Evolutionary conservation across 2,329 filamentous ascomycete genomes (phyloP), one percentile per base, ranked within the genome.

Genomic region (Ophiosphaerella narmari): DNA sequence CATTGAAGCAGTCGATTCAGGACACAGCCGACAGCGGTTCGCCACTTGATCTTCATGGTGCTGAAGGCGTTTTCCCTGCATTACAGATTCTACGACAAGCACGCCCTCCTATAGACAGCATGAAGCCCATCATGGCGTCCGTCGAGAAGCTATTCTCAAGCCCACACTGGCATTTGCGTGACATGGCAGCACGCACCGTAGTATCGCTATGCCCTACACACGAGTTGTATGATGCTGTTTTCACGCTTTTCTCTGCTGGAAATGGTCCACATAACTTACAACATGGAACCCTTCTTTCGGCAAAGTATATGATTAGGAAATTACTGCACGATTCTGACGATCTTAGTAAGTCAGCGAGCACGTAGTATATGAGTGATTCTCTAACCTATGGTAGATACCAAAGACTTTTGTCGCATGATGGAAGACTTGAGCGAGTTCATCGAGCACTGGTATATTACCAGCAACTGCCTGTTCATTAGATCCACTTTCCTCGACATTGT

Each of bases 81-180:
- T 76, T 95, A n/a, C 89, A 93, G 60, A 88, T 95, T 32, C 80
- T 94, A 42, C 84, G 89, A 41, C 82, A 89, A 44, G 86, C 87
- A 9, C 83, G 85, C 0, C 85, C 89, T 1, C 88, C 89, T 0
- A 78, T 82, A 21, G 68, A 78, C 2, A 73, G 83, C 50, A 77
- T 81, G 1, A 73, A 77, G 1, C 77, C 82, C 39, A 81, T 91
- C 5, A 80, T 83, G 59, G 62, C 71, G 3, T 78, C 82, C 39
- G 84, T 93, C 7, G 71, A 80, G 6, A 78, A 77, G 36, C 86
- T 92, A 46, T 78, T 91, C 3, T 81, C 78, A 9, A 91, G 86
- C 54, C 81, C 81, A 0, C 82, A 90, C 14, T 94, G 90, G 90
- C 88, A 91, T 66, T 84, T 94, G 6, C 80, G 90, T 42, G 89